Percentiles rank a stretch among this genome's conserved stretches.
phyloP scores from a whole-genome alignment of 768 basidiomycete genomes.

The Panellus pusillus region DNA sequence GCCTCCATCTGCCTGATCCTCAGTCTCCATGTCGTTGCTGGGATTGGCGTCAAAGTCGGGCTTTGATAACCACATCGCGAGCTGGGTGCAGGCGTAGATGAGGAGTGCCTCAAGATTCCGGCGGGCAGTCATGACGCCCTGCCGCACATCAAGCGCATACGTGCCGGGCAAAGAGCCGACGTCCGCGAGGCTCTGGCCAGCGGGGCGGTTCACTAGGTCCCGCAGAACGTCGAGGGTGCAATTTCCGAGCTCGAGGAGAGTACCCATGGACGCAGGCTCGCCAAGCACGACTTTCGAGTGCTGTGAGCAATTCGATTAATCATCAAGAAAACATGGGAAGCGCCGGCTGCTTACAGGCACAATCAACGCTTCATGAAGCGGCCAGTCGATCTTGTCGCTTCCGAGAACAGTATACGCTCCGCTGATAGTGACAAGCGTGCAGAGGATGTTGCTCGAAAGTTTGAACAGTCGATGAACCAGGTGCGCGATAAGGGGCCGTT shows the following conservation, averaged over 20 bases:
- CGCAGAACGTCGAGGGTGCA: slow-evolving; percentile 73
- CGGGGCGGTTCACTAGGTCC: slow-evolving; percentile 61
- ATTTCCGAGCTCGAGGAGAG: slow-evolving; percentile 82
- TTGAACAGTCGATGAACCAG: slow-evolving; percentile 72
- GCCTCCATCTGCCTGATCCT: slow-evolving; percentile 25
- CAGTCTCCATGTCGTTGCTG: slow-evolving; percentile 41
- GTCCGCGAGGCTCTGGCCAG: slow-evolving; percentile 52
- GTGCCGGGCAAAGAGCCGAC: slow-evolving; percentile 29
- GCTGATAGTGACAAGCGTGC: slow-evolving; percentile 69
- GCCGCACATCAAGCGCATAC: slow-evolving; percentile 50
- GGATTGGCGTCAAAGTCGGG: slow-evolving; percentile 58
- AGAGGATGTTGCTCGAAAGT: slow-evolving; percentile 67
- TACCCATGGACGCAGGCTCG: slow-evolving; percentile 84
- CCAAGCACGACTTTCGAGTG: slow-evolving; percentile 82
- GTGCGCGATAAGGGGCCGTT: slow-evolving; percentile 70
- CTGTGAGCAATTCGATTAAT: slow-evolving; percentile 36
- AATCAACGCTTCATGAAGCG: slow-evolving; percentile 63
- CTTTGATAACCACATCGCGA: slow-evolving; percentile 76
- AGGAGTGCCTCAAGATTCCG: slow-evolving; percentile 67
- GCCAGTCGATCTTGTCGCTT: slow-evolving; percentile 71
- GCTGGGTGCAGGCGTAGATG: slow-evolving; percentile 73
- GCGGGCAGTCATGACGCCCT: slow-evolving; percentile 56
- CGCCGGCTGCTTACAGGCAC: slow-evolving; percentile 58
- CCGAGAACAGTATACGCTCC: slow-evolving; percentile 67
- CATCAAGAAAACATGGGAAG: neutral